A percentile compares a stretch with the other conserved stretches of the same genome.
Conservation (phyloP, 805 yeast genomes). For the Maudiozyma pseudohumilis region DNA sequence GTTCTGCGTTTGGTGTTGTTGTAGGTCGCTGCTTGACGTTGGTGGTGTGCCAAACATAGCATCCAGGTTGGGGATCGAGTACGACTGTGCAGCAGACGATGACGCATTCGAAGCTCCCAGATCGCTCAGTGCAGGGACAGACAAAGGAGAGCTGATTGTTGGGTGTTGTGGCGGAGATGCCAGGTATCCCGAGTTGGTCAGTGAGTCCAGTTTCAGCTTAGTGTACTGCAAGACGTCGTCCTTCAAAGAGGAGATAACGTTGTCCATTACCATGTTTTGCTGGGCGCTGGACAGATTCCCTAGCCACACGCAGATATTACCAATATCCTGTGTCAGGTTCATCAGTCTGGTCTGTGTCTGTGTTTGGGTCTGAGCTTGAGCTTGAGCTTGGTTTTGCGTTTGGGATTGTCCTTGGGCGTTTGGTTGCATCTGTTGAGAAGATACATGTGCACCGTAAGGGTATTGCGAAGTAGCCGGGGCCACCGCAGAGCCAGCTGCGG, state of each 20-base stretch:
- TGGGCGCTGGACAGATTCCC: conserved; percentile 42
- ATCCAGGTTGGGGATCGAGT: conserved; percentile 8
- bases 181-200: conserved; percentile 13
- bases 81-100: conserved; percentile 1
- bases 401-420: too few species aligned
- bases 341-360: neutral
- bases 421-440: too few species aligned
- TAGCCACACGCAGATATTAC: conserved; percentile 42
- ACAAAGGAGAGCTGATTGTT: conserved; percentile 20
- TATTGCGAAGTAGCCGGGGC: too few species aligned
- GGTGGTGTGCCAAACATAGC: conserved; percentile 10
- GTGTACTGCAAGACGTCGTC: conserved; percentile 44
- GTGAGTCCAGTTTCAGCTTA: conserved; percentile 36
- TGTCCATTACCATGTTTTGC: conserved; percentile 43
- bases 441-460: too few species aligned
- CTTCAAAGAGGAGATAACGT: conserved; percentile 40
- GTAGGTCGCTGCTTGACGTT: neutral
- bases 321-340: conserved; percentile 42
- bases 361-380: neutral
- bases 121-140: conserved; percentile 7
- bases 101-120: neutral
- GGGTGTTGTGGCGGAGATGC: conserved; percentile 9
- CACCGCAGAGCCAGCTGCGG: too few species aligned
- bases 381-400: too few species aligned
- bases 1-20: neutral